A percentile compares a stretch with the other conserved stretches of the same genome.
phyloP scores from a whole-genome alignment of 2,329 filamentous ascomycete species.

The Sporothrix dimorphospora region DNA sequence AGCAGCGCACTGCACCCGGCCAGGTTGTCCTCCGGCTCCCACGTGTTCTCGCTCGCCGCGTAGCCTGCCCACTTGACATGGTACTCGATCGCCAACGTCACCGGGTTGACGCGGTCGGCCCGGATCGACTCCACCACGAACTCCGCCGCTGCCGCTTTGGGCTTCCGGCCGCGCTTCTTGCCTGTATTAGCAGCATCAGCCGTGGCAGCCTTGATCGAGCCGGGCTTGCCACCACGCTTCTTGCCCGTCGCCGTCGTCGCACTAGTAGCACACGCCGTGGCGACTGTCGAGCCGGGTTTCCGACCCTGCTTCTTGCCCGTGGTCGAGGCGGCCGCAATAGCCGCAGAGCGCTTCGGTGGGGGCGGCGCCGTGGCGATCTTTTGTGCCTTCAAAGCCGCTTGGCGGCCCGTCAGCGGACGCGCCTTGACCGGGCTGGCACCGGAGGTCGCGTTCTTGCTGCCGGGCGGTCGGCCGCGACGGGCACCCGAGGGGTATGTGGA shows the following conservation, averaged over 20 bases:
- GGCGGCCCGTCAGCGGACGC: constrained; percentile 26
- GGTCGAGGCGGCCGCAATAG: not conserved
- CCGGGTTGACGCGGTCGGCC: constrained; percentile 44
- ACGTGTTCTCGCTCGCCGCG: constrained; percentile 50
- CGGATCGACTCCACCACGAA: constrained; percentile 56
- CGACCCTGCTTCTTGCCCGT: constrained; percentile 23
- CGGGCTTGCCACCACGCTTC: not conserved
- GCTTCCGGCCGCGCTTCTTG: constrained; percentile 22
- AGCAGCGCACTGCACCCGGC: constrained; percentile 45
- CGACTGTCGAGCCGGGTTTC: not conserved
- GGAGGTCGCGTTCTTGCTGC: not conserved
- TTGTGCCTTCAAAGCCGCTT: constrained; percentile 26
- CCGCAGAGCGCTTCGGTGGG: constrained; percentile 10
- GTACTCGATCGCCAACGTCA: constrained; percentile 48
- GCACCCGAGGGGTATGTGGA: constrained; percentile 15
- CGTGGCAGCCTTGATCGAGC: not conserved
- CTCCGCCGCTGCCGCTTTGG: constrained; percentile 37
- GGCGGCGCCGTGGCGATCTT: constrained; percentile 22
- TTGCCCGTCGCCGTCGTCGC: not conserved
- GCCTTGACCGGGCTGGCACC: not conserved
- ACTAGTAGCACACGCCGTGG: not conserved
- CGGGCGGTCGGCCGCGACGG: constrained; percentile 27
- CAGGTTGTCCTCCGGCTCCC: constrained; percentile 56
- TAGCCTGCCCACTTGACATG: constrained; percentile 59
- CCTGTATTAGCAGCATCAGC: not conserved